Percentiles rank a stretch among this genome's conserved stretches.
Conservation (phyloP, 208 protist genomes). For the Leishmania martiniquensis region DNA sequence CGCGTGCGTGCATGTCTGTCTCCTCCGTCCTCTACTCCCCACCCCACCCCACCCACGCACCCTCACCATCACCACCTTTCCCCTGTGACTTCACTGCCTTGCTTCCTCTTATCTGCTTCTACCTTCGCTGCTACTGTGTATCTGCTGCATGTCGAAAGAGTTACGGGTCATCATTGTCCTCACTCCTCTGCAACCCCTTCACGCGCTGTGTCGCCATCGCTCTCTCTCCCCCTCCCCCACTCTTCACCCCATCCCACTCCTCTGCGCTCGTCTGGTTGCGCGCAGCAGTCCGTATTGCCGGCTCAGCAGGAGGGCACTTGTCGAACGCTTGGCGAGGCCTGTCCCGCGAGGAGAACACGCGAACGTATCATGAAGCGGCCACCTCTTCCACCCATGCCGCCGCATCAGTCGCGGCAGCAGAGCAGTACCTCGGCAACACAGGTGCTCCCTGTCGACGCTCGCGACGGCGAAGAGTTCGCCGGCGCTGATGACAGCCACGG, state of each 20-base stretch:
- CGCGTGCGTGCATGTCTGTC: background rate
- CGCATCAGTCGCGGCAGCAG: background rate
- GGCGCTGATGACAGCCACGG: constrained; percentile 1
- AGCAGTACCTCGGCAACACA: background rate
- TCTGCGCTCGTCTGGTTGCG: no score
- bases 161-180: background rate
- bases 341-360: background rate
- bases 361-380: background rate
- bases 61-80: background rate
- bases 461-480: background rate
- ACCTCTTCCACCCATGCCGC: background rate
- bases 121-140: background rate
- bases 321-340: background rate
- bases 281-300: no score
- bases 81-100: background rate
- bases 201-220: no score
- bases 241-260: background rate
- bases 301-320: no score
- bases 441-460: background rate
- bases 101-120: background rate
- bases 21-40: background rate
- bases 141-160: background rate
- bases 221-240: constrained; percentile 1
- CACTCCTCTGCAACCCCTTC: background rate
- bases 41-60: background rate